Evolutionary conservation across 768 basidiomycete species (phyloP), one percentile per base, ranked within the genome.

Genomic region (Pleurotus tuoliensis): DNA sequence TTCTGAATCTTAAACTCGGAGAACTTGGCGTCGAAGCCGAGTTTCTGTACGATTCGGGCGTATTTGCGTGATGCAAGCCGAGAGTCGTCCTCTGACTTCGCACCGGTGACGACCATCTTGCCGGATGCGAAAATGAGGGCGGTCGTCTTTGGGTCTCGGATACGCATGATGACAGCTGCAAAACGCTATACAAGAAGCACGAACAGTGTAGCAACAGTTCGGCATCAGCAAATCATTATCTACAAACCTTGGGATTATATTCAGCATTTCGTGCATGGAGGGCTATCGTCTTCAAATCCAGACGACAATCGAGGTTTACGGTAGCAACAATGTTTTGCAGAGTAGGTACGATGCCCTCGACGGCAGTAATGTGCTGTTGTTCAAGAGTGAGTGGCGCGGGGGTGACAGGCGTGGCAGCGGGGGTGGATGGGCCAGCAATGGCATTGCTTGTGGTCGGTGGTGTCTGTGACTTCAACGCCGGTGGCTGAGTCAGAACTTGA

Each of bases 1-100:
- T 98, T 99, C 80, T 98, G 96, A 50, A 98, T 98, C 77, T 98
- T 99, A 80, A 98, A 98, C 72, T 99, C 96, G 40, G 92, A 93
- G 72, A 98, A 98, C 76, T 98, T 98, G 65, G 96, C 95, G 61
- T 98, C 96, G 73, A 99, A 99, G 25, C 97, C 97, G 53, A 98
- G 87, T 74, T 99, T 98, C 79, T 98, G 97, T 40, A 99, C 94
- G 68, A 99, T 99, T 52, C 97, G 88, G 46, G 97, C 97, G 73
- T 98, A 98, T 75, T 99, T 99, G 69, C 96, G 88, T 64, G 94
- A 96, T 51, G 97, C 96, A 59, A 98, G 77, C 50, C 95, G 84
- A 64, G 94, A 95, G 67, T 99, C 95, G 71, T 98, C 96, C 73
- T 98, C 96, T 30, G 92, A 94, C 81, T 98, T 99, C 47, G 97